phyloP scores from a whole-genome alignment of 495 filamentous ascomycete genomes.

The Podospora sp. region DNA sequence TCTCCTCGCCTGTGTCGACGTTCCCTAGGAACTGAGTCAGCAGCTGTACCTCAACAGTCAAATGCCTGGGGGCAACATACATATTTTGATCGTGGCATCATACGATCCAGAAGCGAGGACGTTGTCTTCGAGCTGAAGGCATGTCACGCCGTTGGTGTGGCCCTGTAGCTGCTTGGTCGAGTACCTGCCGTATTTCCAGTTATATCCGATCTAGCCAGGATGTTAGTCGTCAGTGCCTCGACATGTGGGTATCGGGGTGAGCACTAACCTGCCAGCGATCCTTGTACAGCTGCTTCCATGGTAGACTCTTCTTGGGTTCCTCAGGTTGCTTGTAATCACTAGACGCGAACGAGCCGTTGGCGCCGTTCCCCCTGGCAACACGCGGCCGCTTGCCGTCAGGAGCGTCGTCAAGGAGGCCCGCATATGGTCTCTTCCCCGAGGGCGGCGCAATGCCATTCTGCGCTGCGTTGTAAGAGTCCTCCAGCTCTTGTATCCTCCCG shows the following conservation, averaged over 20 bases:
- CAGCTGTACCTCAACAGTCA: neutral
- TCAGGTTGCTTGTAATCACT: constrained; percentile 6
- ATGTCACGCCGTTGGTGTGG: constrained; percentile 93
- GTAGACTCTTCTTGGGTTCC: constrained; percentile 57
- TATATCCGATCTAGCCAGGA: constrained; percentile 79
- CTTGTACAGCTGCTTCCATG: constrained; percentile 73
- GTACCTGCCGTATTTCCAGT: constrained; percentile 94
- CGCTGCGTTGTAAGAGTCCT: constrained; percentile 18
- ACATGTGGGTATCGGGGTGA: constrained; percentile 13
- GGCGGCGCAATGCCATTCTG: constrained; percentile 3
- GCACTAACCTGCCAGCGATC: constrained; percentile 39
- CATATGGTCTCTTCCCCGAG: constrained; percentile 35
- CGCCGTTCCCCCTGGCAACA: constrained; percentile 20
- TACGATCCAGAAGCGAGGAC: constrained; percentile 94
- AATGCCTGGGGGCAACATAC: constrained; percentile 39
- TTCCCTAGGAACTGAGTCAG: constrained; percentile 54
- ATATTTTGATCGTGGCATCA: constrained; percentile 91
- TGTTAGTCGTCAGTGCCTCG: neutral
- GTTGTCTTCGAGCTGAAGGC: constrained; percentile 91
- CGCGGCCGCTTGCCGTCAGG: constrained; percentile 53
- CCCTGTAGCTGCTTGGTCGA: constrained; percentile 79
- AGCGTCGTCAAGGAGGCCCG: constrained; percentile 32
- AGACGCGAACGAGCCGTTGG: neutral
- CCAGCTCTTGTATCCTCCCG: constrained; percentile 33
- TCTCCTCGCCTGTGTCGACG: constrained; percentile 80